phyloP scores from a whole-genome alignment of 1,139 yeast species.

The Ashbya aceris region DNA sequence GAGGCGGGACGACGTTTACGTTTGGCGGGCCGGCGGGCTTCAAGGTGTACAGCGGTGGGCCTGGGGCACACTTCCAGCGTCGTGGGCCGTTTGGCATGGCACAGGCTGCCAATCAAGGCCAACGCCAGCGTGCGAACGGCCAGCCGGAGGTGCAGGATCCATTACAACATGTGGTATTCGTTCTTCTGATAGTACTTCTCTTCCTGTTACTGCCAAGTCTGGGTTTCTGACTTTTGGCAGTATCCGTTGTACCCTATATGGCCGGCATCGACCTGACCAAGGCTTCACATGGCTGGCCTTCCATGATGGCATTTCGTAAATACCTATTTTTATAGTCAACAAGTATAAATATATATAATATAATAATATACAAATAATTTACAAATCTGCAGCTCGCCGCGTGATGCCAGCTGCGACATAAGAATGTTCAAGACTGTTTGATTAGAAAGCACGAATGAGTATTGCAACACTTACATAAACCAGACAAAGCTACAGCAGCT shows the following conservation, averaged over 20 bases:
- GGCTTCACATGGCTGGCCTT: no score
- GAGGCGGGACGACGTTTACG: constrained; percentile 37
- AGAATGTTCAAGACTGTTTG: no score
- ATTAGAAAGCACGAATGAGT: no score
- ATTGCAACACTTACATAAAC: no score
- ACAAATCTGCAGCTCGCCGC: no score
- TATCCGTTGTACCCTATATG: no score
- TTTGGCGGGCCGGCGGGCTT: constrained; percentile 41
- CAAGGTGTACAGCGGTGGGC: constrained; percentile 29
- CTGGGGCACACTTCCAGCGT: constrained; percentile 2
- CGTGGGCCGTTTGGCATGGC: background rate
- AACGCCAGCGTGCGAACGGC: background rate
- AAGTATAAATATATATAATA: background rate
- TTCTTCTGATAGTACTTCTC: constrained; percentile 1
- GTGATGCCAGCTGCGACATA: no score
- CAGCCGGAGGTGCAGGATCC: constrained; percentile 1
- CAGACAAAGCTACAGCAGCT: background rate
- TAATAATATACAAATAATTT: no score
- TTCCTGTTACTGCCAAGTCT: constrained; percentile 1
- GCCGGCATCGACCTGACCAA: no score
- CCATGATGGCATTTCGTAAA: background rate
- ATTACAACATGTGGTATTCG: background rate
- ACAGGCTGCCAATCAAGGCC: background rate
- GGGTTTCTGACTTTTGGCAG: background rate
- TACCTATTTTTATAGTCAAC: background rate